These are phyloP conservation scores for Salix purpurea DNA, from an alignment of 345 rosid genomes.

Conservation along the genomic window DNA sequence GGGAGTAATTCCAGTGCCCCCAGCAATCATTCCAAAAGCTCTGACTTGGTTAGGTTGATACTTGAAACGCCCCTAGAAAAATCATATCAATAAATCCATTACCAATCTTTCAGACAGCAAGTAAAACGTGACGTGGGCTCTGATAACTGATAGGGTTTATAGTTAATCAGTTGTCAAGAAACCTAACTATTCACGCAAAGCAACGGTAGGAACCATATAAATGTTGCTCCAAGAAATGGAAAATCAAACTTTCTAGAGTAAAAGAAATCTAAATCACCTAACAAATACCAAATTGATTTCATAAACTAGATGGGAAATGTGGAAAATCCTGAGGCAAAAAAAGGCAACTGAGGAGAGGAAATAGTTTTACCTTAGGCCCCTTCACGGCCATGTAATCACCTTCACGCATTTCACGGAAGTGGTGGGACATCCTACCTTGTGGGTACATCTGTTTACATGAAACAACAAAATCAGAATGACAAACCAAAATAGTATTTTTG, in stretches of 20 bases:
- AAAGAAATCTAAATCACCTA: neutral
- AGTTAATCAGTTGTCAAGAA: neutral
- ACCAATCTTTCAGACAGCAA: neutral
- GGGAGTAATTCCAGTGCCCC: conserved; percentile 33
- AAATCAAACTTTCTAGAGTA: neutral
- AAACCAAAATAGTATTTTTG: neutral
- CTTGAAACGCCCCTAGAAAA: conserved; percentile 26
- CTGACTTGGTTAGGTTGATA: conserved; percentile 30
- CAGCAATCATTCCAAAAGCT: conserved; percentile 32
- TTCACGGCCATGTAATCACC: conserved; percentile 28
- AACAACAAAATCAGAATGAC: neutral
- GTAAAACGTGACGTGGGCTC: neutral
- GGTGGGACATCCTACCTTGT: conserved; percentile 34
- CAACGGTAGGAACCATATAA: neutral
- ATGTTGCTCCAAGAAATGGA: neutral
- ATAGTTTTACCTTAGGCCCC: conserved; percentile 27
- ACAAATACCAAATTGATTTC: neutral
- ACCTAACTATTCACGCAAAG: neutral
- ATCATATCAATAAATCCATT: neutral
- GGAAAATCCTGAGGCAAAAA: neutral
- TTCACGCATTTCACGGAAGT: conserved; percentile 23
- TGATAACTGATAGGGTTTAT: neutral
- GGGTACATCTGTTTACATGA: conserved; percentile 25
- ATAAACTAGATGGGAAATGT: neutral
- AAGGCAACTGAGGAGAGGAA: neutral